Percentiles rank a stretch among this genome's conserved stretches.
Conservation (phyloP, 306 rosid species). For the Erythrophleum fordii region DNA sequence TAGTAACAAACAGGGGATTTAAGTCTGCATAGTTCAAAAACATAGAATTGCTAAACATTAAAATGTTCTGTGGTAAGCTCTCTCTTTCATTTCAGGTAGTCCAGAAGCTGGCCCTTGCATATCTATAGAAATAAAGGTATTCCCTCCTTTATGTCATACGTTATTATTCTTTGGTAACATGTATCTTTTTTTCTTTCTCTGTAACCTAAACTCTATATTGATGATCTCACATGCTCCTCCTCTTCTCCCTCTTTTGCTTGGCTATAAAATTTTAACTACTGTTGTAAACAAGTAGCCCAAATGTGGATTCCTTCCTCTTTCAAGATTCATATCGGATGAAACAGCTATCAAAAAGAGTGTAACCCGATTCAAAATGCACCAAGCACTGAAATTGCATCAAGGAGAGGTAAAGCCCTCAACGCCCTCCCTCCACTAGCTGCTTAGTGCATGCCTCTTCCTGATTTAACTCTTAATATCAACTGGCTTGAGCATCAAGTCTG, state of each 20-base stretch:
- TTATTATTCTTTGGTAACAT: constrained; percentile 1
- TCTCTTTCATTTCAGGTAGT: constrained; percentile 57
- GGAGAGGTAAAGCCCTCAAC: constrained; percentile 63
- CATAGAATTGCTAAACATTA: constrained; percentile 16
- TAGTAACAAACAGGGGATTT: neutral
- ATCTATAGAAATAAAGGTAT: constrained; percentile 93
- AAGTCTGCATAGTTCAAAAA: constrained; percentile 1
- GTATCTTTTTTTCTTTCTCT: constrained; percentile 13
- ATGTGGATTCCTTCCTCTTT: constrained; percentile 90
- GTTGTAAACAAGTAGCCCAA: constrained; percentile 70
- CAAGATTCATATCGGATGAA: constrained; percentile 74
- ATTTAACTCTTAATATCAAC: constrained; percentile 28
- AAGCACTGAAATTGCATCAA: constrained; percentile 79
- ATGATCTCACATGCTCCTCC: constrained; percentile 24
- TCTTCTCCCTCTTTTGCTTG: constrained; percentile 1
- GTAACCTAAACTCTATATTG: constrained; percentile 22
- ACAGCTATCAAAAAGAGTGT: constrained; percentile 67
- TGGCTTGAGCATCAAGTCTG: constrained; percentile 37
- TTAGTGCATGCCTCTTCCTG: constrained; percentile 23
- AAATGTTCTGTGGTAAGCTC: constrained; percentile 26
- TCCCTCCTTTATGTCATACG: constrained; percentile 2
- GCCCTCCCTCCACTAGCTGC: neutral
- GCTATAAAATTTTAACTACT: constrained; percentile 30
- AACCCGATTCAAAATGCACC: constrained; percentile 94
- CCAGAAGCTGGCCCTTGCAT: constrained; percentile 61